Evolutionary conservation across 805 yeast species (phyloP), one percentile per base, ranked within the genome.

Genomic region (Starmera pachycereana): DNA sequence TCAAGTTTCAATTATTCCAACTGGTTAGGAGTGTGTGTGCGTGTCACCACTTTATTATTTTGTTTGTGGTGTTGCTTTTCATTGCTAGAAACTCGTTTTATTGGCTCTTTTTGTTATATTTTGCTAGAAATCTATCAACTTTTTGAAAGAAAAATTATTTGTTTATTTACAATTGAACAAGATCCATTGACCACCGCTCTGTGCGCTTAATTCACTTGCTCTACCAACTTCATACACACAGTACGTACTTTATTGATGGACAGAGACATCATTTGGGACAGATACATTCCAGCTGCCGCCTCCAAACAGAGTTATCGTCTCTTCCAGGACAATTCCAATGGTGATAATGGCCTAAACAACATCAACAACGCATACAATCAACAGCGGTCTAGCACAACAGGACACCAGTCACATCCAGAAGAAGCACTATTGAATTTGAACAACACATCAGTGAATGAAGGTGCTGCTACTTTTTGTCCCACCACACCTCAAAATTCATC

Each of bases 211-310:
- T 42, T 42, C 33, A 35, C 25, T 12, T 33, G 37, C 7, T 28
- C 27, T 18, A 16, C 25, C 14, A 31, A 30, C 18, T 16, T 22
- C 42, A 40, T 25, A 30, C 19, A 35, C 27, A 22, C 27, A 4
- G 6, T 22, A 8, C 2, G 3, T 6, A 22, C 27, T 22, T 8
- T 3, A 4, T 22, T 8, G 9, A 33, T 33, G 35, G 27, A 22
- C 12, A 16, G 37, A 14, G 51, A 45, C 12, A 40, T 37, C 10
- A 42, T 51, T 7, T 49, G 54, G 47, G 72, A 67, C 44, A 54
- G 72, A 38, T 66, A 56, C 43, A 66, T 68, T 16, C 71, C 72
- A 4, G 49, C 54, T 4, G 39, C 37, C 12, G 49, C 64, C 9
- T 64, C 62, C 1, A 57, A 45, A 12, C 49, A 44, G 12, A 57